Evolutionary conservation across 148 eudicot species (phyloP), one percentile per base, ranked within the genome.

Genomic region (Chenopodium berlandieri): DNA sequence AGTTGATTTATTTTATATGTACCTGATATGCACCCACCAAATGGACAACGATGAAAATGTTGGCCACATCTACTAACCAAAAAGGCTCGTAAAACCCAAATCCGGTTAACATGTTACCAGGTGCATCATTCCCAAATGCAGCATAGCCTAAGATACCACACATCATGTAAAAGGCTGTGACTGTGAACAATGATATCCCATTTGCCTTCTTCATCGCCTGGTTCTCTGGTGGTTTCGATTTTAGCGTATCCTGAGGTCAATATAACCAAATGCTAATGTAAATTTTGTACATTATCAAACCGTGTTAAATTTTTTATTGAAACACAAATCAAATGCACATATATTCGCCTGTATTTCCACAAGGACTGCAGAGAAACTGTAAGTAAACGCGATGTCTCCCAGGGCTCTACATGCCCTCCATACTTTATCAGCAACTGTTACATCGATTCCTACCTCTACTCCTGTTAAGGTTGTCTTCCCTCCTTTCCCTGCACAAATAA

Each of bases 371-470:
- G 94, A 87, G 76, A 84, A 91, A 47, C 86, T 83, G 75, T 89
- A 91, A 31, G 97, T 93, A 52, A 93, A 88, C 2, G 97, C 97
- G 66, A 93, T 91, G 75, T 91, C 91, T 4, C 97, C 97, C 0
- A 93, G 77, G 32, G 94, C 93, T 78, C 86, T 71, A 30, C 89
- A 91, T 86, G 88, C 87, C 30, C 83, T 88, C 92, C 92, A 93
- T 4, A 81, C 85, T 81, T 93, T 93, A 13, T 91, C 91, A 52
- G 90, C 85, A 6, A 87, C 86, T 40, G 97, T 78, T 83, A 91
- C 71, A 46, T 83, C 81, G 1, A 83, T 77, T 27, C 94, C 90
- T 52, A 91, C 81, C 71, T 86, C 89, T 19, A 90, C 87, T 25
- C 97, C 97, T 7, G 92, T 90, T 60, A 90, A 46, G 14, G 82